These are phyloP conservation scores for Fagus sylvatica DNA, from an alignment of 306 rosid species.

Conservation along the genomic window DNA sequence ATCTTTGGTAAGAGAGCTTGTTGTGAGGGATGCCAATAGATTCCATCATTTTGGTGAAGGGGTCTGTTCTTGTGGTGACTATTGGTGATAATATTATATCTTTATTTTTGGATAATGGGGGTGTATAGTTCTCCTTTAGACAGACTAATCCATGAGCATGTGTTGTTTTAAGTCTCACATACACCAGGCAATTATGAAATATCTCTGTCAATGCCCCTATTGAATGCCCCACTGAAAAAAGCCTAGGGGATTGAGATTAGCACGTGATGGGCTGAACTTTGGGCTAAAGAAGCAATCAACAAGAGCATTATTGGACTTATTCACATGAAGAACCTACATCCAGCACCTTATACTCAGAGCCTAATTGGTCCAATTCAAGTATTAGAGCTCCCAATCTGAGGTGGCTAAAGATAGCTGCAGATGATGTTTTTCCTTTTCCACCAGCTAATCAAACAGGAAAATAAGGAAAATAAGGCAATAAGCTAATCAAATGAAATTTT, in stretches of 20 bases:
- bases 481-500: neutral
- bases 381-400: neutral
- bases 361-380: neutral
- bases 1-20: constrained; percentile 45
- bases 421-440: neutral
- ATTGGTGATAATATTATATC: constrained; percentile 47
- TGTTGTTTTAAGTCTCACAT: too few species aligned
- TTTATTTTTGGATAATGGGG: too few species aligned
- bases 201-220: neutral
- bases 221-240: neutral
- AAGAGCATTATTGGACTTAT: neutral
- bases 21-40: constrained; percentile 75
- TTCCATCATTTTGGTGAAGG: constrained; percentile 72
- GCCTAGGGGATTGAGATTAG: neutral
- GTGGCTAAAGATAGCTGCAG: neutral
- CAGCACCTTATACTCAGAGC: neutral
- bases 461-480: too few species aligned
- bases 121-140: too few species aligned
- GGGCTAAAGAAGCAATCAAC: neutral
- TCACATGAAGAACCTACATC: neutral
- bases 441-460: too few species aligned
- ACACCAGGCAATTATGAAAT: too few species aligned
- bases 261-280: neutral
- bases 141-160: too few species aligned
- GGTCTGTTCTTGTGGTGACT: constrained; percentile 71